Evolutionary conservation across 108 stramenopile species (phyloP), one percentile per base, ranked within the genome.

Genomic region (Parietichytrium sp.): DNA sequence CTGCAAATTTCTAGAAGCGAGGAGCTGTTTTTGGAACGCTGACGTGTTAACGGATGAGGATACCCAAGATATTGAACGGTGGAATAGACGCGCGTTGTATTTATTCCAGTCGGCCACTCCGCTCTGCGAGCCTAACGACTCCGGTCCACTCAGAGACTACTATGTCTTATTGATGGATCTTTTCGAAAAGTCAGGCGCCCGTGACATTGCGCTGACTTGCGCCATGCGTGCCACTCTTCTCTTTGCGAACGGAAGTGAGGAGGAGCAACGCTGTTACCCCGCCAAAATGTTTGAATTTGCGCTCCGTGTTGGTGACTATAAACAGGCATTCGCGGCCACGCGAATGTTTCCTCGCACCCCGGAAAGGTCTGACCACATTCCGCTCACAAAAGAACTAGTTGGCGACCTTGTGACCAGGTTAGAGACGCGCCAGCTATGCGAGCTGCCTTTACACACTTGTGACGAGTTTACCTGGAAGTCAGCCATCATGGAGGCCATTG

Each of bases 371-470:
- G 52, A 20, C 52, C 23, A 20, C 61, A 27, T 6, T 8, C 29
- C 15, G 6, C 10, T 72, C 38, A 3, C 2, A 6, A 10, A 25
- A 16, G 42, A 72, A 33, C 61, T 72, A n/a, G 61, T 72, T 6
- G 36, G 38, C n/a, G 20, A 33, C 4, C 10, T 72, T 33, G 61
- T 72, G 61, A 42, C 36, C 23, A 33, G 61, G 15, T n/a, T 33
- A n/a, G 61, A 72, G 42, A 42, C 45, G 2, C 61, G 61, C 15
- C 20, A 6, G 42, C 42, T 72, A 25, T 72, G 61, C 61, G 61
- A 72, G 61, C 61, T 72, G 7, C 61, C 61, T 12, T 72, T 72
- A n/a, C 61, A 72, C 38, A 45, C 38, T 42, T 72, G 45, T 42
- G 45, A 42, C 42, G 61, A 72, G 20, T 23, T 45, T n/a, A 72